Percentiles rank a stretch among this genome's conserved stretches.
These are phyloP conservation scores for Candida rishiriensis DNA, from an alignment of 805 yeast species.

Conservation along the genomic window DNA sequence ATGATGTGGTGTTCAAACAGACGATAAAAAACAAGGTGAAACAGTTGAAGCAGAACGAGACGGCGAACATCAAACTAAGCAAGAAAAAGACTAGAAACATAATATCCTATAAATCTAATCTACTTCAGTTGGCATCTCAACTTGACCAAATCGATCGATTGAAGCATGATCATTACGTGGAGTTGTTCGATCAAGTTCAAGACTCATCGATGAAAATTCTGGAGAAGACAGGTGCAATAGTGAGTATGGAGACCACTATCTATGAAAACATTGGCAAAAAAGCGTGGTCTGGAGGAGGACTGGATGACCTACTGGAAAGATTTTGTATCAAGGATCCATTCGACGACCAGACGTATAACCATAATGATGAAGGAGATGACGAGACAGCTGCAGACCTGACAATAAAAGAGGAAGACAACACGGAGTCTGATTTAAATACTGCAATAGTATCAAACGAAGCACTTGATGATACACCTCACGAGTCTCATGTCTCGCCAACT, in stretches of 20 bases:
- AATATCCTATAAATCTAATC: constrained; percentile 59
- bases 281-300: constrained; percentile 85
- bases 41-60: constrained; percentile 55
- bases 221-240: constrained; percentile 54
- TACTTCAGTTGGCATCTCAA: constrained; percentile 64
- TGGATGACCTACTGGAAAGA: constrained; percentile 44
- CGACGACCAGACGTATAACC: constrained; percentile 9
- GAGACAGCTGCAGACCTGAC: constrained; percentile 4
- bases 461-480: background rate
- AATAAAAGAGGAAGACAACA: background rate
- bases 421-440: no score
- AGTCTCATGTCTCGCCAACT: no score
- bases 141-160: constrained; percentile 74
- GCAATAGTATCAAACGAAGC: no score
- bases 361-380: constrained; percentile 2
- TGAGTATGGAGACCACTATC: constrained; percentile 77
- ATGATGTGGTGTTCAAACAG: constrained; percentile 50
- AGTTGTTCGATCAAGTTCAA: constrained; percentile 57
- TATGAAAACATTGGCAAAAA: constrained; percentile 77
- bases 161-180: constrained; percentile 70
- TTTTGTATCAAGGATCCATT: constrained; percentile 10
- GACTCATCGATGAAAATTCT: constrained; percentile 54
- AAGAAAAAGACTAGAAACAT: constrained; percentile 61
- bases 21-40: constrained; percentile 49
- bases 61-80: constrained; percentile 53